Evolutionary conservation across 1,284 basidiomycete genomes (phyloP), one percentile per base, ranked within the genome.

Genomic region (Fomes fomentarius): DNA sequence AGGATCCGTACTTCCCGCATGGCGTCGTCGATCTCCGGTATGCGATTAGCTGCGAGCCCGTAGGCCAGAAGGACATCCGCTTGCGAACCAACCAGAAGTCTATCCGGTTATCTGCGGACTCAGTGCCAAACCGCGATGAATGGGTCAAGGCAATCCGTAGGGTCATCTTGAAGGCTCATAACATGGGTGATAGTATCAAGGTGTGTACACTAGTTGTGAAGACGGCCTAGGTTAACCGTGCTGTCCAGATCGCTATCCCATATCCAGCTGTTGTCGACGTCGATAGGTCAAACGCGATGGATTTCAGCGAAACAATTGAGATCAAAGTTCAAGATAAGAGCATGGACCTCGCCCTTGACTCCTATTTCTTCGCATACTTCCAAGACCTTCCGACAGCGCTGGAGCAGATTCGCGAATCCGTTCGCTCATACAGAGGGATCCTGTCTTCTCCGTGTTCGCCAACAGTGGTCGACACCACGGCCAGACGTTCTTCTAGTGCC

Each of bases 1-100:
- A 94, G 87, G 94, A 98, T 64, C 95, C 94, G 0, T 99, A 98
- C 73, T 98, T 99, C 71, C 93, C 96, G 7, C 91, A 95, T 61
- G 96, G 95, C 21, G 95, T 97, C 54, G 82, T 97, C 30, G 94
- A 97, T 65, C 76, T 99, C 28, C 91, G 95, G 58, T 97, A 98
- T 70, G 91, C 93, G 2, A 89, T 93, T 33, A 85, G 87, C 21
- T 94, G 96, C 66, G 95, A 98, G 56, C 74, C 90, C 1, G 69
- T 81, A 12, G 81, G 83, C 17, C 87, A 93, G 63, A 88, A 80
- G 60, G 87, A 85, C 25, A 87, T 96, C 65, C 85, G 89, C 43
- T 69, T 96, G 11, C 80, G 91, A 37, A 94, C 93, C 5, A 89
- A 90, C 63, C 86, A 92, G 71, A 89, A 87, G 71, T 83, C 79